Evolutionary conservation across 805 yeast species (phyloP), one percentile per base, ranked within the genome.

Genomic region (Candida loeiensis): DNA sequence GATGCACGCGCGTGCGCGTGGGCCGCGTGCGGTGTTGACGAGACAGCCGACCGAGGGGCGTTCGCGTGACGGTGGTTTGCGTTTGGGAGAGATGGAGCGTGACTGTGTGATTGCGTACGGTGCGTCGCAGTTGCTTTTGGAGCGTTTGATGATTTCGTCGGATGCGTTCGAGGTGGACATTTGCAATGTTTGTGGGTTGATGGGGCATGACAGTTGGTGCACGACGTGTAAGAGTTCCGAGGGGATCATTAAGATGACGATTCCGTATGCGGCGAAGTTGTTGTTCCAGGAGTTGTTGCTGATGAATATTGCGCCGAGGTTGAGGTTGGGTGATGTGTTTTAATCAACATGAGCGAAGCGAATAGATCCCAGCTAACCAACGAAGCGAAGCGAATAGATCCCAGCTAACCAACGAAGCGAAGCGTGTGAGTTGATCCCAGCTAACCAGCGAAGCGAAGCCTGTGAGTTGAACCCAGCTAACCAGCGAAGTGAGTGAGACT

Each of bases 71-170:
- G 99, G 99, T 78, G 99, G 99, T 60, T 76, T 93, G 61, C 83
- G 99, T 73, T 76, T 93, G 63, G 99, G 99, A 56, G 99, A 93
- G 70, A 93, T 93, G 99, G 99, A 93, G 64, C 85, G 99, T 67
- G 99, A 93, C 72, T 93, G 99, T 82, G 96, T 93, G 49, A 95
- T 93, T 66, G 99, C 99, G 1, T 93, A 93, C 56, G 99, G 99
- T 56, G 99, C 99, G 1, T 90, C 97, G 4, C 98, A 91, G 64
- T 70, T 93, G 51, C 73, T 93, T 49, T 69, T 93, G 46, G 99
- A 93, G 66, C 80, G 99, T 64, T 75, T 93, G 56, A 93, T 93
- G 99, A 69, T 90, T 37, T 86, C 96, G 39, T 90, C 98, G 0
- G 99, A 93, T 70, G 98, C 97, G 0, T 93, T 93, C 59, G 98